Conservation (phyloP, 345 rosid species). For the Clarkia xantiana region DNA sequence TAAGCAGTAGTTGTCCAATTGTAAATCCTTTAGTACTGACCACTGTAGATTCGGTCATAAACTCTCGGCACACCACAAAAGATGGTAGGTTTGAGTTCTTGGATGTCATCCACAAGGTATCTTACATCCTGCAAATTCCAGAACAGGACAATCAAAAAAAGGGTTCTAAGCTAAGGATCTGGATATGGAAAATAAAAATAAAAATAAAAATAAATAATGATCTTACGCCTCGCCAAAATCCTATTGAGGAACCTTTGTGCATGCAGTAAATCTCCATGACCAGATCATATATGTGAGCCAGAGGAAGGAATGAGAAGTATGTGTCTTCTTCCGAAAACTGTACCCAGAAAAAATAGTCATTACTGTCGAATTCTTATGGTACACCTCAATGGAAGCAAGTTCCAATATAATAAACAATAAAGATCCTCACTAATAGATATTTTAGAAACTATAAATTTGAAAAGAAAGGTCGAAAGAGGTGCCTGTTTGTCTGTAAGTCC, state of each 20-base stretch:
- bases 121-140: conserved; percentile 42
- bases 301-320: conserved; percentile 84
- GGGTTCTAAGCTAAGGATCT: neutral
- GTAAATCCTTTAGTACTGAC: conserved; percentile 15
- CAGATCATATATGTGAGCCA: conserved; percentile 90
- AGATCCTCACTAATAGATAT: too few relatives aligned
- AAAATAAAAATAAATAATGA: neutral
- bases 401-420: conserved; percentile 2
- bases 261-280: conserved; percentile 66
- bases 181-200: neutral
- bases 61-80: conserved; percentile 87
- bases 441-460: too few relatives aligned
- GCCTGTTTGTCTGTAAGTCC: conserved; percentile 53
- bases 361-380: neutral
- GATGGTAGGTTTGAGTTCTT: conserved; percentile 68
- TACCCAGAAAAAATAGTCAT: conserved; percentile 2
- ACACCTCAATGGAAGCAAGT: neutral
- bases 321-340: conserved; percentile 65
- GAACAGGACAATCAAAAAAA: neutral
- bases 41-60: conserved; percentile 64
- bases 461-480: neutral
- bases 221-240: conserved; percentile 86
- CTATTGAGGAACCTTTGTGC: conserved; percentile 61
- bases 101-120: conserved; percentile 66
- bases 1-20: neutral